Evolutionary conservation across 768 basidiomycete genomes (phyloP), one percentile per base, ranked within the genome.

Genomic region (Kwoniella shandongensis): DNA sequence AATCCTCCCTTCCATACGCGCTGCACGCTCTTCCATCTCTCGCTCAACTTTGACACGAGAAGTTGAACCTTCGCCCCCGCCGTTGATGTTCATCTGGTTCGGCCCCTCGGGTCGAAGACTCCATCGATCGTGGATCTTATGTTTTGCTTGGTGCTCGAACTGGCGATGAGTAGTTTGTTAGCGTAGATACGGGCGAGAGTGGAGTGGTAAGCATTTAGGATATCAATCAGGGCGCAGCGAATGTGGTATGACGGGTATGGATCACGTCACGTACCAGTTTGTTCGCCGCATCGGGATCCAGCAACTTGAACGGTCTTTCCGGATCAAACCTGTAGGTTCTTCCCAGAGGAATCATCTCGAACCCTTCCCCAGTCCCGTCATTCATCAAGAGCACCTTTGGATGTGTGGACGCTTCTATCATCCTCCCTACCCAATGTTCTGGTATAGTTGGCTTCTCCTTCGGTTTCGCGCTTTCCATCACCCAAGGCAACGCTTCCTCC

Each of bases 391-490:
- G 53, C 1, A 70, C 71, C 12, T 55, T 68, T 5, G 71, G 68
- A 22, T 68, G 45, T 2, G 59, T 41, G n/a, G 44, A 46, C 7
- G 63, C 53, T 36, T 70, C 68, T 23, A 58, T 44, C 53, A 70
- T 66, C 40, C 67, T 62, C n/a, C 71, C 71, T 1, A 73, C 69
- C 71, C 71, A 73, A 30, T 65, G 53, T 54, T 73, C 71, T 4
- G 65, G 68, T 32, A 54, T 20, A 22, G 50, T 51, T 27, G 32
- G 25, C 48, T 55, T 54, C 30, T 40, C 51, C 23, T 25, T 57
- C 40, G 66, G 63, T 32, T 54, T 65, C 11, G 55, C 61, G 22
- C 54, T 49, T 49, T 73, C 71, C 30, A 73, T 40, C 6, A 73
- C 49, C 71, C 71, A 72, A 11, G 70, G 70, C 23, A 41, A 32